phyloP scores from a whole-genome alignment of 164 flowering plant genomes.

The Berberis vulgaris region DNA sequence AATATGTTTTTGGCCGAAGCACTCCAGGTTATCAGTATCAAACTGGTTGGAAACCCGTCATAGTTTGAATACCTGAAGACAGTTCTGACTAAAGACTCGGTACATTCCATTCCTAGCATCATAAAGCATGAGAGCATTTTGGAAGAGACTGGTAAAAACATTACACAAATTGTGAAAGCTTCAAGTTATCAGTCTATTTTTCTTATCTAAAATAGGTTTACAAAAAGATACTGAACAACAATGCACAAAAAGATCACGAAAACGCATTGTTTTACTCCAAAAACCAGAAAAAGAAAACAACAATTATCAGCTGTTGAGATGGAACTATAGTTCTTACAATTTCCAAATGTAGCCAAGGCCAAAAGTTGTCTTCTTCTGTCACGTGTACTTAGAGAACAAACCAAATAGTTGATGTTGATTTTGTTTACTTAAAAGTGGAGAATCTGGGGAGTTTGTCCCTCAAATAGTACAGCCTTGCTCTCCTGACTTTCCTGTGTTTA shows the following conservation, averaged over 20 bases:
- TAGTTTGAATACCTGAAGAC: no score
- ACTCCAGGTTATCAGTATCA: no score
- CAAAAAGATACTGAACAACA: neutral
- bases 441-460: constrained; percentile 90
- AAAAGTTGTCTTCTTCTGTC: neutral
- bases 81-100: no score
- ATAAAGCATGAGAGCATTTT: no score
- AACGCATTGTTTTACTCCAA: neutral
- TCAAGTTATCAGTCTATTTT: no score
- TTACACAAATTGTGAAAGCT: no score
- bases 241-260: neutral
- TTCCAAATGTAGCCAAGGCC: neutral
- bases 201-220: no score
- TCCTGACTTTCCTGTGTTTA: constrained; percentile 83
- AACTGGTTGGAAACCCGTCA: no score
- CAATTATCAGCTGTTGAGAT: neutral
- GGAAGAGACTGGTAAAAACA: no score
- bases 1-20: no score
- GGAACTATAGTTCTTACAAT: neutral
- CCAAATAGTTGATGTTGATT: neutral
- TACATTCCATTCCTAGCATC: no score
- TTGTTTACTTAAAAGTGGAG: constrained; percentile 72
- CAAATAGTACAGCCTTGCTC: constrained; percentile 84
- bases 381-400: neutral
- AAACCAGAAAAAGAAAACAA: neutral